A percentile compares a stretch with the other conserved stretches of the same genome.
Evolutionary conservation across 805 yeast genomes (phyloP).

Genomic region (Metschnikowia vanudenii): DNA sequence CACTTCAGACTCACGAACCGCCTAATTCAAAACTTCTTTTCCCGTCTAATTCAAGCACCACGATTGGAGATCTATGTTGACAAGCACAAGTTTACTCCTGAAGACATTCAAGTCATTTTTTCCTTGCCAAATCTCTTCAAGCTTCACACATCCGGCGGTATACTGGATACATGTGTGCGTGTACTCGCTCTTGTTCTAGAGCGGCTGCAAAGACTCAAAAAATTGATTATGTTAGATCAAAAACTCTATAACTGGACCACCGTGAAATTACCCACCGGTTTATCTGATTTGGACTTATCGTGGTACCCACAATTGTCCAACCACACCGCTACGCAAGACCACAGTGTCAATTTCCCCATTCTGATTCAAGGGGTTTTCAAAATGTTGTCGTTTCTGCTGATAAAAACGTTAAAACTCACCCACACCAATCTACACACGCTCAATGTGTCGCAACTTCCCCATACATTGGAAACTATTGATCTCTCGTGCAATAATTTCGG

Average conservation of each 20-base stretch:
- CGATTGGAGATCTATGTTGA: constrained; percentile 32
- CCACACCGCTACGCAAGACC: constrained; percentile 21
- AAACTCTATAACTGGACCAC: constrained; percentile 29
- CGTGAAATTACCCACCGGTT: constrained; percentile 25
- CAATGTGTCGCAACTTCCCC: constrained; percentile 28
- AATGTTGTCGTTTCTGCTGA: constrained; percentile 17
- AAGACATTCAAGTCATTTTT: constrained; percentile 24
- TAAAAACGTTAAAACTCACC: constrained; percentile 34
- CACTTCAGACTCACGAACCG: constrained; percentile 30
- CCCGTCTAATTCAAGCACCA: constrained; percentile 16
- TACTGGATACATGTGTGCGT: constrained; percentile 13
- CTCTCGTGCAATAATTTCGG: constrained; percentile 25
- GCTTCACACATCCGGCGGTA: constrained; percentile 29
- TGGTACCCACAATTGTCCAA: too few relatives aligned
- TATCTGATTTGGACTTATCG: constrained; percentile 33
- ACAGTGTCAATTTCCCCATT: constrained; percentile 24
- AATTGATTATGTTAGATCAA: constrained; percentile 35
- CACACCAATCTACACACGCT: constrained; percentile 25
- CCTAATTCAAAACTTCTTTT: constrained; percentile 23
- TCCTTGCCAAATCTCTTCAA: constrained; percentile 28
- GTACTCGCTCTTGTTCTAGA: constrained; percentile 10
- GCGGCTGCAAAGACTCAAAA: constrained; percentile 18
- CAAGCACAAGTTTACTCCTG: constrained; percentile 20
- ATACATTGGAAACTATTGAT: constrained; percentile 30
- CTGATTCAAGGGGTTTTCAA: constrained; percentile 15